These are phyloP conservation scores for Chaetoceros tenuissimus DNA, from an alignment of 108 stramenopile genomes.

Conservation along the genomic window DNA sequence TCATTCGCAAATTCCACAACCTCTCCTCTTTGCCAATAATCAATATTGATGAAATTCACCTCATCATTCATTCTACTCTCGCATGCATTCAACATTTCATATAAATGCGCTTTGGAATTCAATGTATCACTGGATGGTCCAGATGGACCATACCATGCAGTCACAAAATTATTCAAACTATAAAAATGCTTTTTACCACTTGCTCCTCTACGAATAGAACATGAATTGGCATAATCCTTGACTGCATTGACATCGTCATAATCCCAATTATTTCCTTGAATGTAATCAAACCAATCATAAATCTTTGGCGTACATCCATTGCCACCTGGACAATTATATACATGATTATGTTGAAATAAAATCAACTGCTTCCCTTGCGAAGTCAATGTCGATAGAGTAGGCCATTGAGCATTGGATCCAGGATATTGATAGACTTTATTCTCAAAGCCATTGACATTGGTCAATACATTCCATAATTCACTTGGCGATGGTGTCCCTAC, in stretches of 20 bases:
- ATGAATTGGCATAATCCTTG: conserved; percentile 30
- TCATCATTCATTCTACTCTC: conserved; percentile 12
- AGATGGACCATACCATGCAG: conserved; percentile 18
- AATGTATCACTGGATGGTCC: conserved; percentile 21
- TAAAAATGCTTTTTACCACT: conserved; percentile 23
- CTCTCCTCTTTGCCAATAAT: conserved; percentile 57
- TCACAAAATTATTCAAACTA: conserved; percentile 47
- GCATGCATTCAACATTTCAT: conserved; percentile 37
- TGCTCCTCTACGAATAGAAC: conserved; percentile 29
- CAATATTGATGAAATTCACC: conserved; percentile 40
- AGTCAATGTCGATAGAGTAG: too few relatives aligned
- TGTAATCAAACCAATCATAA: conserved; percentile 47
- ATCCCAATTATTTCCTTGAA: conserved; percentile 43
- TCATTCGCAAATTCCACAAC: conserved; percentile 37
- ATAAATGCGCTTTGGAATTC: conserved; percentile 10
- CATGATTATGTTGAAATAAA: conserved; percentile 51
- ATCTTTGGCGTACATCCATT: too few relatives aligned
- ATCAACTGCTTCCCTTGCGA: too few relatives aligned
- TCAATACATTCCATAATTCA: too few relatives aligned
- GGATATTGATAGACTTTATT: conserved; percentile 20
- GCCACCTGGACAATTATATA: conserved; percentile 36
- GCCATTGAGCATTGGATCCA: conserved; percentile 22
- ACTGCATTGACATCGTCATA: conserved; percentile 26
- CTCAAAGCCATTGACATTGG: too few relatives aligned
- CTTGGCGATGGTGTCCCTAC: too few relatives aligned